Conservation (phyloP, 2,329 filamentous ascomycete species). For the Lasiodiplodia theobromae region DNA sequence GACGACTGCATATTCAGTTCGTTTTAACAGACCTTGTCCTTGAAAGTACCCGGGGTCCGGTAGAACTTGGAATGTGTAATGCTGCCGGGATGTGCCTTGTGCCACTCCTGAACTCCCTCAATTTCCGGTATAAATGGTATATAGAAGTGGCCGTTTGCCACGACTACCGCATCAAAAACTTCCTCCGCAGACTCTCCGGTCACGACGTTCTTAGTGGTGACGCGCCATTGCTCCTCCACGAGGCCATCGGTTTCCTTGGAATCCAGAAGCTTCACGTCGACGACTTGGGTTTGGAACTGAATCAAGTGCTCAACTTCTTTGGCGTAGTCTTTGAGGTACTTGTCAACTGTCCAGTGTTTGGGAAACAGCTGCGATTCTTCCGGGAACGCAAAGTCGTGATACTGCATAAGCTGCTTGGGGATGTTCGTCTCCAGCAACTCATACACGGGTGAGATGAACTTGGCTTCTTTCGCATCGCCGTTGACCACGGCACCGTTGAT, state of each 20-base stretch:
- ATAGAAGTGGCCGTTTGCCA: slow-evolving; percentile 58
- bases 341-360: slow-evolving; percentile 70
- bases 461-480: slow-evolving; percentile 50
- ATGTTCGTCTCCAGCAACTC: slow-evolving; percentile 86
- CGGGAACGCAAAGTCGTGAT: slow-evolving; percentile 73
- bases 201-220: slow-evolving; percentile 62
- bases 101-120: slow-evolving; percentile 50
- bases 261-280: slow-evolving; percentile 58
- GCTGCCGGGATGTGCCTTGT: slow-evolving; percentile 43
- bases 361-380: slow-evolving; percentile 75
- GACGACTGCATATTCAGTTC: too few relatives aligned
- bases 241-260: slow-evolving; percentile 29
- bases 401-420: slow-evolving; percentile 80
- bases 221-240: slow-evolving; percentile 60
- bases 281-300: slow-evolving; percentile 73
- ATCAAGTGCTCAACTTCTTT: slow-evolving; percentile 72
- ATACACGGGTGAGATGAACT: slow-evolving; percentile 86
- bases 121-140: slow-evolving; percentile 55
- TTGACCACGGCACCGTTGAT: slow-evolving; percentile 17
- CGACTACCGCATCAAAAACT: slow-evolving; percentile 62
- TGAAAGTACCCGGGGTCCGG: slow-evolving; percentile 68
- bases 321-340: slow-evolving; percentile 78
- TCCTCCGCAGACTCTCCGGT: slow-evolving; percentile 51
- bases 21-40: slow-evolving; percentile 50
- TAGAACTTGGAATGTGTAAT: slow-evolving; percentile 76